Percentiles rank a stretch among this genome's conserved stretches.
Evolutionary conservation across 2,329 filamentous ascomycete species (phyloP).

Genomic region (Hymenoscyphus fraxineus): DNA sequence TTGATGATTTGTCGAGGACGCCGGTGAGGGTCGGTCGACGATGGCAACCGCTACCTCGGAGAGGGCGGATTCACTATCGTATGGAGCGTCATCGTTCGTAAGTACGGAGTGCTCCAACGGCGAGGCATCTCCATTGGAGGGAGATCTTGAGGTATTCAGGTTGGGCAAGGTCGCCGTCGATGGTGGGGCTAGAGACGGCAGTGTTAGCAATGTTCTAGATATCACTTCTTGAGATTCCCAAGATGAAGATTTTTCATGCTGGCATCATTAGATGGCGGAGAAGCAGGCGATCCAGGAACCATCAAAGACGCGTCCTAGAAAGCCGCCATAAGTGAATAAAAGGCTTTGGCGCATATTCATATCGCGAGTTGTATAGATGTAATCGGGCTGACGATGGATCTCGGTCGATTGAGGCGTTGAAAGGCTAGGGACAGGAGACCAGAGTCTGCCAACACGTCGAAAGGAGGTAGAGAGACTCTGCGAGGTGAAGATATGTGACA

Average conservation of each 20-base stretch:
- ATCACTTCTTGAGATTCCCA: conserved; percentile 19
- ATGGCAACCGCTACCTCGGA: conserved; percentile 64
- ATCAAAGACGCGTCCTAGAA: conserved; percentile 15
- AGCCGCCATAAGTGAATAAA: conserved; percentile 16
- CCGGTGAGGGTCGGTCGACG: conserved; percentile 47
- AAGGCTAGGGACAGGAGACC: conserved; percentile 12
- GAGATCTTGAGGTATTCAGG: conserved; percentile 59
- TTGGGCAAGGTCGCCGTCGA: conserved; percentile 58
- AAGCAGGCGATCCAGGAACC: conserved; percentile 24
- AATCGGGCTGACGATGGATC: conserved; percentile 29
- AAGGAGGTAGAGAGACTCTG: conserved; percentile 7
- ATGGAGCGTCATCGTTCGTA: conserved; percentile 40
- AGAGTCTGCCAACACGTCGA: conserved; percentile 16
- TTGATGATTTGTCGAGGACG: conserved; percentile 40
- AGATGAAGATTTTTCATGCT: conserved; percentile 22
- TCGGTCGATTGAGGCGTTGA: conserved; percentile 24
- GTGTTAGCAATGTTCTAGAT: conserved; percentile 41
- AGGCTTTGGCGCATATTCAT: conserved; percentile 32
- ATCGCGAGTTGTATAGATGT: conserved; percentile 21
- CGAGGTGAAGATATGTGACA: conserved; percentile 7
- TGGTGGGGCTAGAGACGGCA: conserved; percentile 50
- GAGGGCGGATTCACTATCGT: conserved; percentile 69
- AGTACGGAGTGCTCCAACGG: conserved; percentile 46
- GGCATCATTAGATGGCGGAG: conserved; percentile 21
- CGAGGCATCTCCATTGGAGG: conserved; percentile 64